A percentile compares a stretch with the other conserved stretches of the same genome.
phyloP scores from a whole-genome alignment of 139 green algal species.

The Chlorella sp. region DNA sequence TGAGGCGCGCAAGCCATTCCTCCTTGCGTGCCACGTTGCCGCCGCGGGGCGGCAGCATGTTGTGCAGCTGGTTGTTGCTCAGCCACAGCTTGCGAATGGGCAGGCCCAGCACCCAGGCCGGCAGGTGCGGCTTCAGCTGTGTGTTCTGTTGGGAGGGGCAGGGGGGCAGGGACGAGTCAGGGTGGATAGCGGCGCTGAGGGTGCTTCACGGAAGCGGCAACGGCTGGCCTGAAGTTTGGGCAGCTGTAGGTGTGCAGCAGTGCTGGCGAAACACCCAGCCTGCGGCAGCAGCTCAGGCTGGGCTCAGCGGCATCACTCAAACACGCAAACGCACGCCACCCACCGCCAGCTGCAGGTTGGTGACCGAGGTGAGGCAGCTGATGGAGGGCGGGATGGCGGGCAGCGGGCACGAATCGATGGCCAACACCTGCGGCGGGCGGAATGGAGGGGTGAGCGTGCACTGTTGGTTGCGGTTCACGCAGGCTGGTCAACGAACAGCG shows the following conservation, averaged over 20 bases:
- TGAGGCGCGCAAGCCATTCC: constrained; percentile 19
- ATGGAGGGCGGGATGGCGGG: constrained; percentile 1
- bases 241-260: neutral
- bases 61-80: constrained; percentile 15
- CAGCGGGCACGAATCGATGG: constrained; percentile 21
- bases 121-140: neutral
- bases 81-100: constrained; percentile 25
- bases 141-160: constrained; percentile 1
- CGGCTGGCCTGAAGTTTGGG: too few relatives aligned
- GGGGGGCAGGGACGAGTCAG: neutral
- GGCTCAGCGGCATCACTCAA: too few relatives aligned
- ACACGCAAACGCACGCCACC: too few relatives aligned
- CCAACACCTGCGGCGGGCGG: neutral
- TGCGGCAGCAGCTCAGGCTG: neutral
- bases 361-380: neutral
- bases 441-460: too few relatives aligned
- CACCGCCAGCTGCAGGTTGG: constrained; percentile 27
- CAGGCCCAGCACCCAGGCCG: constrained; percentile 16
- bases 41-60: neutral
- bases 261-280: neutral
- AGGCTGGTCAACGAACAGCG: too few relatives aligned
- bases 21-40: neutral
- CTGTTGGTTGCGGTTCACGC: too few relatives aligned
- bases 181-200: neutral
- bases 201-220: neutral